A percentile compares a stretch with the other conserved stretches of the same genome.
phyloP scores from a whole-genome alignment of 2,329 filamentous ascomycete genomes.

The Rhexocercosporidium sp. region DNA sequence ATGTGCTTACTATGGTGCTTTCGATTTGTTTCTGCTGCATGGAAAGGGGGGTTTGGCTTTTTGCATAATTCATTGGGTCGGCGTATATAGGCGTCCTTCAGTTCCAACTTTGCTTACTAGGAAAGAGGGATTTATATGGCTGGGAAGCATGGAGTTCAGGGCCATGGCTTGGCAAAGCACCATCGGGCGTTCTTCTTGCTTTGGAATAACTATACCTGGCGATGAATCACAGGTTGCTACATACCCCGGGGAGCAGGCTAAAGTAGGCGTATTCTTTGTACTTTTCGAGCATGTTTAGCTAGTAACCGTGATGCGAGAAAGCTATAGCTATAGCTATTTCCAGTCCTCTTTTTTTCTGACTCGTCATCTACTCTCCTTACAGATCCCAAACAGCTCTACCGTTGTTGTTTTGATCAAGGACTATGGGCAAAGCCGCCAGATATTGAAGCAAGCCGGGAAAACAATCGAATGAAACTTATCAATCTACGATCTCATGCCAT shows the following conservation, averaged over 20 bases:
- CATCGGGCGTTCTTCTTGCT: conserved; percentile 5
- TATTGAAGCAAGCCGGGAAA: not conserved
- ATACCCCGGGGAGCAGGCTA: conserved; percentile 1
- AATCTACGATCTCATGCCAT: conserved; percentile 9
- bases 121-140: not conserved
- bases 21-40: conserved; percentile 2
- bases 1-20: not conserved
- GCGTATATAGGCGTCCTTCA: not conserved
- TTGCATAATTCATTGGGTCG: conserved; percentile 17
- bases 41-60: conserved; percentile 1
- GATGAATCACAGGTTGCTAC: not conserved
- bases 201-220: not conserved
- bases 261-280: not conserved
- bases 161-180: conserved; percentile 2
- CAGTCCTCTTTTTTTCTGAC: not conserved
- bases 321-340: not conserved
- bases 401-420: too few species aligned
- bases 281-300: not conserved
- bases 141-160: not conserved
- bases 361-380: not conserved
- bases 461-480: not conserved
- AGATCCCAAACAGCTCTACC: not conserved
- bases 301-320: not conserved
- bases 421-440: not conserved
- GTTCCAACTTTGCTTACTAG: not conserved